Conservation (phyloP, 2,329 filamentous ascomycete species). For the Stemphylium beticola region DNA sequence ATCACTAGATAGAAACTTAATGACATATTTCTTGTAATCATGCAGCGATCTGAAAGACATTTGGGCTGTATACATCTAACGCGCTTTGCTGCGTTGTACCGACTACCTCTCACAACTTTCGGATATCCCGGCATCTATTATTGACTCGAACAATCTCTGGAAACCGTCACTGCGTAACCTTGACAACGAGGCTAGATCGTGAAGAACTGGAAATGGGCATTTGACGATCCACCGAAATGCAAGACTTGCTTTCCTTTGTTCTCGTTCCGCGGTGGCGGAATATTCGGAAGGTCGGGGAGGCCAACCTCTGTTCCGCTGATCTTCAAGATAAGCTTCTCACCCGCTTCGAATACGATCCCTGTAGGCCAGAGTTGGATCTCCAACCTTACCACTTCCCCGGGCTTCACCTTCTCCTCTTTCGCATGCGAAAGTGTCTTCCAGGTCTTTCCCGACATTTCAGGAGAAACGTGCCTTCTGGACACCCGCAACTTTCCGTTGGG, state of each 20-base stretch:
- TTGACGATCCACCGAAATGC: background rate
- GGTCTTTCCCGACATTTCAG: too few relatives aligned
- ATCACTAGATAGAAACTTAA: background rate
- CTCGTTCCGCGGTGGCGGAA: background rate
- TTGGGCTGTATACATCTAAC: background rate
- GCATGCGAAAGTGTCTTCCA: too few relatives aligned
- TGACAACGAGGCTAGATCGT: background rate
- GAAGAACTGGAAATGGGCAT: background rate
- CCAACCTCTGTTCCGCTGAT: background rate
- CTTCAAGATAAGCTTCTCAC: background rate
- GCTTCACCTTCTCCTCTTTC: too few relatives aligned
- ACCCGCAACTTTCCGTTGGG: too few relatives aligned
- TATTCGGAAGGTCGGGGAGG: background rate
- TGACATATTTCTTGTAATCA: background rate
- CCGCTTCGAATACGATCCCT: background rate
- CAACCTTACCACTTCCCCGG: too few relatives aligned
- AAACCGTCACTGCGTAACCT: too few relatives aligned
- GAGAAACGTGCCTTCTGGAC: too few relatives aligned
- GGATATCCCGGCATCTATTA: too few relatives aligned
- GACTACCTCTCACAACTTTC: too few relatives aligned
- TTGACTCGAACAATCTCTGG: too few relatives aligned
- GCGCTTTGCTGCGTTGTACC: too few relatives aligned
- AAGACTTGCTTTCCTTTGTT: background rate
- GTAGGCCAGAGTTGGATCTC: background rate
- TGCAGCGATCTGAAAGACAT: background rate